A percentile compares a stretch with the other conserved stretches of the same genome.
Evolutionary conservation across 2,329 filamentous ascomycete species (phyloP).

Genomic region (Verticillium dahliae): DNA sequence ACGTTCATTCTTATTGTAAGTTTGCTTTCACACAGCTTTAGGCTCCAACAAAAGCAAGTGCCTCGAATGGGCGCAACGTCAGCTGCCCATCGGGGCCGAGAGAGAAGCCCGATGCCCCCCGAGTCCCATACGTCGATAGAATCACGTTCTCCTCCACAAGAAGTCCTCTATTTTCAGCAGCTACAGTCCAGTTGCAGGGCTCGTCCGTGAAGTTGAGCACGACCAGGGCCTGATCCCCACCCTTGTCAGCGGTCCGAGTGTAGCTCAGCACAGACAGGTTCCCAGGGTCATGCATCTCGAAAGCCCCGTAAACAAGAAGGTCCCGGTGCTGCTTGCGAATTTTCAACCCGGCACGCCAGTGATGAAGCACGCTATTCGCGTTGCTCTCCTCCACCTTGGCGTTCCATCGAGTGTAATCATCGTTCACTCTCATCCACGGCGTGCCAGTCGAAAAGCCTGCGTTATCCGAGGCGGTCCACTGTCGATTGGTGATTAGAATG

Average conservation of each 20-base stretch:
- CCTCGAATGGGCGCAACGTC: background rate
- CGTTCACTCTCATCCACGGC: background rate
- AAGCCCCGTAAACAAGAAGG: background rate
- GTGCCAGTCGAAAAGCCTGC: background rate
- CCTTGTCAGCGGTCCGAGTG: slow-evolving; percentile 1
- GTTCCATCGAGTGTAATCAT: background rate
- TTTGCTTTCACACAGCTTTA: too few relatives aligned
- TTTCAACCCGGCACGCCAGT: background rate
- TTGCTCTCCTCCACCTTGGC: background rate
- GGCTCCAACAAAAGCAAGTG: background rate
- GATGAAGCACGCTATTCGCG: background rate
- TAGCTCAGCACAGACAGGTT: background rate
- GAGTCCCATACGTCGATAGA: background rate
- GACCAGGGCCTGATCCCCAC: slow-evolving; percentile 17
- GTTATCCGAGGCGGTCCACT: background rate
- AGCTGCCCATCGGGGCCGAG: background rate
- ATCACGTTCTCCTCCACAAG: background rate
- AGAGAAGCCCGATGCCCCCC: slow-evolving; percentile 1
- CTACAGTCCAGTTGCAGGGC: slow-evolving; percentile 17
- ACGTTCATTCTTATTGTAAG: too few relatives aligned
- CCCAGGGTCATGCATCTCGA: background rate
- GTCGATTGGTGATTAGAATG: background rate
- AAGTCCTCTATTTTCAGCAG: slow-evolving; percentile 15
- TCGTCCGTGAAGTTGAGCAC: slow-evolving; percentile 24
- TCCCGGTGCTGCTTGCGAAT: background rate